These are phyloP conservation scores for Trichoderma virens DNA, from an alignment of 495 filamentous ascomycete species.

Conservation along the genomic window DNA sequence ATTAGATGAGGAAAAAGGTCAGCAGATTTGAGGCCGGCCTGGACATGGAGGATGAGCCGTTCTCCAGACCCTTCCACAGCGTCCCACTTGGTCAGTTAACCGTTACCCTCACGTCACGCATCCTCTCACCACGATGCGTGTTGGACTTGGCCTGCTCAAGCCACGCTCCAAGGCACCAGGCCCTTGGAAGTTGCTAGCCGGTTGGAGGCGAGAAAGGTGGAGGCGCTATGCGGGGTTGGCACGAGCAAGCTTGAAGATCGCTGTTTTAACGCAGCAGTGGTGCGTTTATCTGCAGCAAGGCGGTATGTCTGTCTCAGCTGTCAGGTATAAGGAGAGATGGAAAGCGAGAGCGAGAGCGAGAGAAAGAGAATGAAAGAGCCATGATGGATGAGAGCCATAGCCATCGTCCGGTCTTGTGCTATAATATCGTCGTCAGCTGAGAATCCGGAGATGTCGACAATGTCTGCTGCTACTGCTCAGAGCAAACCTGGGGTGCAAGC, in stretches of 20 bases:
- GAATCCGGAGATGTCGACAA: too few species aligned
- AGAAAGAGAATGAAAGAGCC: too few species aligned
- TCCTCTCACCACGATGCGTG: not conserved
- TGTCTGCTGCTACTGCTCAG: too few species aligned
- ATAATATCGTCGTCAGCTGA: too few species aligned
- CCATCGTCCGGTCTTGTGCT: too few species aligned
- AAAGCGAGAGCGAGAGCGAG: too few species aligned
- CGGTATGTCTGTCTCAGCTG: not conserved
- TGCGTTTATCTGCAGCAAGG: too few species aligned
- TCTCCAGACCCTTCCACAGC: slow-evolving; percentile 1
- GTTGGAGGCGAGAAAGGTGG: slow-evolving; percentile 6
- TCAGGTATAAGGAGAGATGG: not conserved
- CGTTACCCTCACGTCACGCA: not conserved
- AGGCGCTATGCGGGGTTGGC: slow-evolving; percentile 2
- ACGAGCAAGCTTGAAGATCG: slow-evolving; percentile 5
- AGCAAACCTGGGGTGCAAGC: not conserved
- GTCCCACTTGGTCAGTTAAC: slow-evolving; percentile 1
- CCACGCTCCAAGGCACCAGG: slow-evolving; percentile 2
- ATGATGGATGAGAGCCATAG: too few species aligned
- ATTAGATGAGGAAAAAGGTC: not conserved
- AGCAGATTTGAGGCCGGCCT: not conserved
- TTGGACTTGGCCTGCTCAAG: not conserved
- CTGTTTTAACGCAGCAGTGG: not conserved
- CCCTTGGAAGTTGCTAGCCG: not conserved
- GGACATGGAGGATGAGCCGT: slow-evolving; percentile 1